Evolutionary conservation across 1,284 basidiomycete species (phyloP).

Genomic region (Moniliophthora roreri): DNA sequence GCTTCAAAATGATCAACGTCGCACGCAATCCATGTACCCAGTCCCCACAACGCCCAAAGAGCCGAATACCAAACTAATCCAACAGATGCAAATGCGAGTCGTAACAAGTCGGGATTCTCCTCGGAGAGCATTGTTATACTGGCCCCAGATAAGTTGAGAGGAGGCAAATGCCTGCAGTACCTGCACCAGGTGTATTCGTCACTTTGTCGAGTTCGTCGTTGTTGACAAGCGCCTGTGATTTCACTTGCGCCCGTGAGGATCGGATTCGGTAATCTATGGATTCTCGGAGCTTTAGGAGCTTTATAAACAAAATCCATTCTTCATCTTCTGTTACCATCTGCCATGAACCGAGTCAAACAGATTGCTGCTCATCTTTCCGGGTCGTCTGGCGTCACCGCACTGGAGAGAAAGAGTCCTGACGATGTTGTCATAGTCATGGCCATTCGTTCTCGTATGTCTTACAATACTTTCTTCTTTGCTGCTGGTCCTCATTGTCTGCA

Average conservation of each 20-base stretch:
- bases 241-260: no score
- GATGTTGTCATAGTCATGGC: conserved; percentile 83
- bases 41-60: conserved; percentile 73
- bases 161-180: no score
- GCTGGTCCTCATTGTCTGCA: no score
- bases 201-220: not conserved
- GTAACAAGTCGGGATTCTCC: not conserved
- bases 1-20: conserved; percentile 30
- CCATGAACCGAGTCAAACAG: conserved; percentile 63
- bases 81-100: conserved; percentile 35
- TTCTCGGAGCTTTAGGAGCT: no score
- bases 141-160: no score
- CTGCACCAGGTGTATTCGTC: no score
- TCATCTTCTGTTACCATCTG: not conserved
- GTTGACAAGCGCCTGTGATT: not conserved
- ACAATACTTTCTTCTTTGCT: no score
- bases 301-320: not conserved
- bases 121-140: no score
- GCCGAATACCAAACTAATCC: conserved; percentile 70
- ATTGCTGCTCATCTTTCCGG: conserved; percentile 58
- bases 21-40: conserved; percentile 82
- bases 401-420: conserved; percentile 59
- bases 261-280: no score
- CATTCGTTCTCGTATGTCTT: conserved; percentile 52
- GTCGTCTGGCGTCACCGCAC: conserved; percentile 41